Base-by-base conservation (phyloP, 2,329 filamentous ascomycete species). In the Dothideomycetidae sp. region DNA sequence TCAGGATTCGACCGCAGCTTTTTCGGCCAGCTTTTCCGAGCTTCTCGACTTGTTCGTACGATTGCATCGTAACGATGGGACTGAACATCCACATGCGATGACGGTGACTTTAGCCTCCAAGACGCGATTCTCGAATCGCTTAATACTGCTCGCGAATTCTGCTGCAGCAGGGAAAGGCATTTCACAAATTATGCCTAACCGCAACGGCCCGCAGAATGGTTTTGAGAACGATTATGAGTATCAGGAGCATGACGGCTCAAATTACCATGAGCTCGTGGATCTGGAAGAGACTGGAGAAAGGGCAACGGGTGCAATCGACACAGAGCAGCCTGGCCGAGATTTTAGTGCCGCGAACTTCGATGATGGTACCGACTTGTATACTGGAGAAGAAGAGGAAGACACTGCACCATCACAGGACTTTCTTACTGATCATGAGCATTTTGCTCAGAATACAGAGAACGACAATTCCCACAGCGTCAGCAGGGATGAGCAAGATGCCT, bases 11-110 rank as follows among this genome's bases (percentile, higher is more conserved):
- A 51, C 55, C 28, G 55, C 66, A 49, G 53, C 64, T 33, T 57
- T 61, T 46, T 57, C 64, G 47, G 55, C 69, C 43, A 67, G 67
- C 33, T 58, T 79, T 36, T 58, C 65, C 31, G 64, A 75, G 40
- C 59, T 81, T 31, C 55, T 79, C 41, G 63, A 71, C 36, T 52
- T 78, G 31, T 77, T 76, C 48, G 54, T 75, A 41, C 60, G 63
- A 11, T 57, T 81, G 31, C 65, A 70, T 45, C 62, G 62, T 19
- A 75, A 79, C 48, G 75, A 78, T 50, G 70, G 65, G 15, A 53
- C 62, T 29, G 57, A 64, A 36, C 53, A 63, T 14, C 64, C 69
- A 19, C 67, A 72, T 11, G 60, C 78, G n/a, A 71, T 73, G 46
- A 48, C 46, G 19, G 58, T 79, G 39, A 63, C 62, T 7, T 58